These are phyloP conservation scores for Dactylella cylindrospora DNA, from an alignment of 2,329 filamentous ascomycete genomes.

Conservation along the genomic window DNA sequence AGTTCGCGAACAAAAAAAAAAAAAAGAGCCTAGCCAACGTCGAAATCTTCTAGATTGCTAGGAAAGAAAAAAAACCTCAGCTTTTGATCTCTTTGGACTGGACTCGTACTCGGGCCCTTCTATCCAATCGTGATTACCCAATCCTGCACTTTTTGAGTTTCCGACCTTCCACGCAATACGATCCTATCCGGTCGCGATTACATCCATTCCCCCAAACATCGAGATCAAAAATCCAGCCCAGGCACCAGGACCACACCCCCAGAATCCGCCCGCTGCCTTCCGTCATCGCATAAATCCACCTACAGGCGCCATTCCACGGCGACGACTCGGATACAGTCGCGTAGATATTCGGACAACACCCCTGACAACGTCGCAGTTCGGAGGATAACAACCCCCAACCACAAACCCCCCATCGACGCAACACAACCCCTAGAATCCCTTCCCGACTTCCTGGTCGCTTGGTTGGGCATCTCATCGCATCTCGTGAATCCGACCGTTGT, in stretches of 20 bases:
- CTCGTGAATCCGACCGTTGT: slow-evolving; percentile 11
- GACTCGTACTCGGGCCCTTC: no score
- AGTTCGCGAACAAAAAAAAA: no score
- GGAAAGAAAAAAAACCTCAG: no score
- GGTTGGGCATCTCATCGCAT: slow-evolving; percentile 1
- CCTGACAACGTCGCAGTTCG: slow-evolving; percentile 39
- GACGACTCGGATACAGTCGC: slow-evolving; percentile 12
- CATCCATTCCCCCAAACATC: slow-evolving; percentile 1
- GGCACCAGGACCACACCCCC: neutral
- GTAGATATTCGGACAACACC: slow-evolving; percentile 14
- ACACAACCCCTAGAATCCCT: neutral
- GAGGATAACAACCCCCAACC: slow-evolving; percentile 27
- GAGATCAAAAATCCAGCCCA: neutral
- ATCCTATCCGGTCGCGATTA: slow-evolving; percentile 9
- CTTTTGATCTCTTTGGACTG: no score
- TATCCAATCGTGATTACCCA: no score
- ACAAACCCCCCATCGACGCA: slow-evolving; percentile 1
- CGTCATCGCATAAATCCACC: no score
- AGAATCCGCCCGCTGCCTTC: neutral
- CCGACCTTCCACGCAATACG: no score
- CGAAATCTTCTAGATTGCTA: no score
- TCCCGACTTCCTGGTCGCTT: neutral
- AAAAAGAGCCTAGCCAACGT: no score
- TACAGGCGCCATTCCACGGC: neutral
- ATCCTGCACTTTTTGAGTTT: no score